Evolutionary conservation across 768 basidiomycete genomes (phyloP).

Genomic region (Mrakia blollopis): DNA sequence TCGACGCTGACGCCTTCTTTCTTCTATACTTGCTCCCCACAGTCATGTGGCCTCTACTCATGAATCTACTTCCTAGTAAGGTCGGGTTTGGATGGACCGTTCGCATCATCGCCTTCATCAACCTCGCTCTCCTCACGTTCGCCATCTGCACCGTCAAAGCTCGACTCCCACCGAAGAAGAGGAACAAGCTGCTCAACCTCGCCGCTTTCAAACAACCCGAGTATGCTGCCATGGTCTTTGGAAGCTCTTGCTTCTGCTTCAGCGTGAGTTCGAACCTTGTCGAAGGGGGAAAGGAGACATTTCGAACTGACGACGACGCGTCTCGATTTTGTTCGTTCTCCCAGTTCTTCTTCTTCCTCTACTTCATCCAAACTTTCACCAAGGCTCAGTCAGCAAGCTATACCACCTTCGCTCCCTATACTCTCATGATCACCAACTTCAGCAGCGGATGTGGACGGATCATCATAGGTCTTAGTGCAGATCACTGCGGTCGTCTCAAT

Average conservation of each 20-base stretch:
- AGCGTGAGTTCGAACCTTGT: too few species aligned
- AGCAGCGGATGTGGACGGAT: neutral
- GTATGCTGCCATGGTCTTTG: neutral
- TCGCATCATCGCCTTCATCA: neutral
- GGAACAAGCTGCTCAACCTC: neutral
- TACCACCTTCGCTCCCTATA: neutral
- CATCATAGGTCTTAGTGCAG: neutral
- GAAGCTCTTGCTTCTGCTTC: neutral
- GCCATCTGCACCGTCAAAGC: neutral
- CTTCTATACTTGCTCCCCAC: neutral
- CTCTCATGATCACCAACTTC: neutral
- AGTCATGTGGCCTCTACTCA: neutral
- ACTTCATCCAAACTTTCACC: neutral
- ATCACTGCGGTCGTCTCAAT: neutral
- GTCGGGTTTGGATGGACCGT: neutral
- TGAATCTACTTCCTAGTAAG: neutral
- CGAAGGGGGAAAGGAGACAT: too few species aligned
- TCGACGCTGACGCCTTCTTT: neutral
- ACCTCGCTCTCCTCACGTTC: neutral
- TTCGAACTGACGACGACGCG: too few species aligned
- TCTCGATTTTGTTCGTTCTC: too few species aligned
- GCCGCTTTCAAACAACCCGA: neutral
- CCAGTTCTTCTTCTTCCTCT: conserved; percentile 8
- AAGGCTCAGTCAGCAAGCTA: neutral
- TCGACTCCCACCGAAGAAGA: neutral